These are phyloP conservation scores for Hypoxylon crocopeplum DNA, from an alignment of 495 filamentous ascomycete species.

Conservation along the genomic window DNA sequence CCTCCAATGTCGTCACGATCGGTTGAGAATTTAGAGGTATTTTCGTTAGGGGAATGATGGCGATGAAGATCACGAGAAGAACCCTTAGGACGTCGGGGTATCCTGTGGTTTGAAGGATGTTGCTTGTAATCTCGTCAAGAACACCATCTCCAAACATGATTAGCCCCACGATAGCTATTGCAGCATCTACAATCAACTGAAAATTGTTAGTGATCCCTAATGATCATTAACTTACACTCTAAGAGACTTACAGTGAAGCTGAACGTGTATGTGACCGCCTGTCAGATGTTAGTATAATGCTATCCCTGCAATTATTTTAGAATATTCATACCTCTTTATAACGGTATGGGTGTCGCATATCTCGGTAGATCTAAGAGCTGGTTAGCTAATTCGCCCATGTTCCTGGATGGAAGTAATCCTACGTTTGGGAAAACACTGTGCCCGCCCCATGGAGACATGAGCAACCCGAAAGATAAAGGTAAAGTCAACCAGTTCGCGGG, in stretches of 20 bases:
- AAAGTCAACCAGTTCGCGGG: conserved; percentile 87
- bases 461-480: conserved; percentile 90
- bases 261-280: conserved; percentile 81
- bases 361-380: conserved; percentile 76
- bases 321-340: conserved; percentile 57
- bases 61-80: conserved; percentile 82
- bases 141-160: conserved; percentile 93
- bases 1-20: conserved; percentile 83
- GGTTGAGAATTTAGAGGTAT: conserved; percentile 90
- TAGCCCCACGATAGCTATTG: conserved; percentile 81
- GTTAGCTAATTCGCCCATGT: neutral
- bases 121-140: conserved; percentile 87
- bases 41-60: conserved; percentile 94
- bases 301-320: neutral
- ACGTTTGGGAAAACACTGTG: conserved; percentile 92
- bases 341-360: conserved; percentile 94
- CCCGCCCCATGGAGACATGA: conserved; percentile 97
- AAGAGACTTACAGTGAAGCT: conserved; percentile 76
- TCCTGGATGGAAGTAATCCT: conserved; percentile 4
- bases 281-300: conserved; percentile 24
- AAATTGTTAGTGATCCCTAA: conserved; percentile 20
- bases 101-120: conserved; percentile 73
- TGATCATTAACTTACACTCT: neutral
- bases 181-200: conserved; percentile 78
- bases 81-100: conserved; percentile 80